These are phyloP conservation scores for Globisporangium canariense DNA, from an alignment of 352 stramenopile species.

Conservation along the genomic window DNA sequence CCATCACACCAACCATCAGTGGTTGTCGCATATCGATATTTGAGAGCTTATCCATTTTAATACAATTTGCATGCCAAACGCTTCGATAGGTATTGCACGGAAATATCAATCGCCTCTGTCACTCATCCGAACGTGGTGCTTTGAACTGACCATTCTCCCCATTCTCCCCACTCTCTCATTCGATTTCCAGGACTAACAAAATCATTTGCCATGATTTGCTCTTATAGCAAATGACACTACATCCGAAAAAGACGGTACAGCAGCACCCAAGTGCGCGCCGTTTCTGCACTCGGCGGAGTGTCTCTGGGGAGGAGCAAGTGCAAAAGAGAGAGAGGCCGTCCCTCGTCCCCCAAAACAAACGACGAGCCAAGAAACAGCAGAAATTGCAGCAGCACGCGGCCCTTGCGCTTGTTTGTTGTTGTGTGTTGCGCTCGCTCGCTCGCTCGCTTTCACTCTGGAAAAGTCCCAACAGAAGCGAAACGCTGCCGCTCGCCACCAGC, in stretches of 20 bases:
- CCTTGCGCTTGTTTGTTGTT: neutral
- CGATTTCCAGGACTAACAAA: too few relatives aligned
- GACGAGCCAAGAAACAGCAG: slow-evolving; percentile 6
- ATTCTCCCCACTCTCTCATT: too few relatives aligned
- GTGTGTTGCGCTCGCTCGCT: neutral
- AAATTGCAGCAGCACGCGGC: neutral
- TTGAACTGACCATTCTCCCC: too few relatives aligned
- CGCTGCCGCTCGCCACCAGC: neutral
- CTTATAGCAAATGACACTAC: neutral
- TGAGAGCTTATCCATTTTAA: too few relatives aligned
- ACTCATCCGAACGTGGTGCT: too few relatives aligned
- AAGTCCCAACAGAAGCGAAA: slow-evolving; percentile 12
- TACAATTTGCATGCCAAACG: too few relatives aligned
- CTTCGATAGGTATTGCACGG: too few relatives aligned
- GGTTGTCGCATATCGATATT: too few relatives aligned
- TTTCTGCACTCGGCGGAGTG: slow-evolving; percentile 6
- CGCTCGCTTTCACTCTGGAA: slow-evolving; percentile 15
- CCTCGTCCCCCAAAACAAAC: neutral
- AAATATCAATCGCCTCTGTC: too few relatives aligned
- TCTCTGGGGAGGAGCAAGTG: slow-evolving; percentile 13
- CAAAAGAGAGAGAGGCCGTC: neutral
- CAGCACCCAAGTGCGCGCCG: neutral
- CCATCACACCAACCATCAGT: too few relatives aligned
- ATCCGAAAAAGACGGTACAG: neutral
- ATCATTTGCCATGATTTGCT: too few relatives aligned